Percentiles rank a stretch among this genome's conserved stretches.
phyloP scores from a whole-genome alignment of 2,329 filamentous ascomycete genomes.

The Epichloe amarillans region DNA sequence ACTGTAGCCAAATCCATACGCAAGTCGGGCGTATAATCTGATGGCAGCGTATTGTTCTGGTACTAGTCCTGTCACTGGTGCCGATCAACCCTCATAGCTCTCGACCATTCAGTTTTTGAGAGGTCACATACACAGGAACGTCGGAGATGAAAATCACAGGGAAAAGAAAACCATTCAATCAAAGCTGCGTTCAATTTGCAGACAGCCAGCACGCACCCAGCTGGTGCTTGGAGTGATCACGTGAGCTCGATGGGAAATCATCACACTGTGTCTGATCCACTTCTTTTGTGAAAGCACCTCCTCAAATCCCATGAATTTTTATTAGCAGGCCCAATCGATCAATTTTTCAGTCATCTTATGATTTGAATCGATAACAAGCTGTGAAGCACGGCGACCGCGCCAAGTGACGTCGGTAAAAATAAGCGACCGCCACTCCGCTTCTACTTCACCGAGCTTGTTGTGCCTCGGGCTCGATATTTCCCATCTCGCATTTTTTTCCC shows the following conservation, averaged over 20 bases:
- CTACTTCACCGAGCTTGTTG: not conserved
- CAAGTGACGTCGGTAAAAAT: not conserved
- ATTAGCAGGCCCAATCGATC: not conserved
- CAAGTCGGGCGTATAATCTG: no score
- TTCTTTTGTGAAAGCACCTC: constrained; percentile 9
- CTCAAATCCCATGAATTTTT: constrained; percentile 8
- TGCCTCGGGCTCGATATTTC: not conserved
- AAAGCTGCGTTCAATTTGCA: no score
- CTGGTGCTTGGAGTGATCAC: constrained; percentile 4
- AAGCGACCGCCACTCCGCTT: not conserved
- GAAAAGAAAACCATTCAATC: no score
- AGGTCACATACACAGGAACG: not conserved
- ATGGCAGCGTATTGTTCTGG: not conserved
- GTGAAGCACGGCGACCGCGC: constrained; percentile 2
- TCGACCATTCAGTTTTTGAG: not conserved
- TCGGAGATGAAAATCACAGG: not conserved
- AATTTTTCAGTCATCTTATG: constrained; percentile 3
- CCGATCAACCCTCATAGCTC: not conserved
- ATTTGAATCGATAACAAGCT: constrained; percentile 1
- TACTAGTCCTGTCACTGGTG: not conserved
- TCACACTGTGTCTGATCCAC: constrained; percentile 5
- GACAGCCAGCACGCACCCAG: not conserved
- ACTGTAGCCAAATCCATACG: no score
- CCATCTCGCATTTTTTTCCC: constrained; percentile 1
- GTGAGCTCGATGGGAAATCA: constrained; percentile 5